phyloP scores from a whole-genome alignment of 2,329 filamentous ascomycete genomes.

The Lasiodiplodia sp. region DNA sequence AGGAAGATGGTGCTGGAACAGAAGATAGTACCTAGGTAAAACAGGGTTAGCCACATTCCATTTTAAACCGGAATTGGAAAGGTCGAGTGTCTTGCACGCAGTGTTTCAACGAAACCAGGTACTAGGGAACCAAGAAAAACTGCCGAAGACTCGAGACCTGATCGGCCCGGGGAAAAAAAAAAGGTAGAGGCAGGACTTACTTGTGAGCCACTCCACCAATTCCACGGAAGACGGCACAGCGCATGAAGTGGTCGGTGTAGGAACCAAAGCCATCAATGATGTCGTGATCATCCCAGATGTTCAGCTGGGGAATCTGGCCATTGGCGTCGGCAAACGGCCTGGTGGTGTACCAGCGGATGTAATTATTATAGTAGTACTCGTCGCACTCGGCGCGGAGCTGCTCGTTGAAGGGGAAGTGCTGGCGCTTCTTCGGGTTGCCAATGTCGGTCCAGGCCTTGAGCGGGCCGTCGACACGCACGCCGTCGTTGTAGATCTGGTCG shows the following conservation, averaged over 20 bases:
- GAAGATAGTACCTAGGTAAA: slow-evolving; percentile 63
- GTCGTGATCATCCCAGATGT: slow-evolving; percentile 72
- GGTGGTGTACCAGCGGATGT: slow-evolving; percentile 73
- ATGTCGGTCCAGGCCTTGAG: slow-evolving; percentile 71
- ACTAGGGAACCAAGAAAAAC: not conserved
- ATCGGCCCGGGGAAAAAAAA: not conserved
- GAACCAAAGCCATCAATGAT: slow-evolving; percentile 73
- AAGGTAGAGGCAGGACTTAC: slow-evolving; percentile 32
- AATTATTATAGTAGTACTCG: slow-evolving; percentile 68
- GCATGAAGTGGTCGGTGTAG: slow-evolving; percentile 73
- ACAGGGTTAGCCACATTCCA: not conserved
- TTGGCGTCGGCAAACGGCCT: slow-evolving; percentile 67
- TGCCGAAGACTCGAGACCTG: slow-evolving; percentile 1
- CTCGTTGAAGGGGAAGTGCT: slow-evolving; percentile 70
- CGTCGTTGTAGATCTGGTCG: slow-evolving; percentile 82
- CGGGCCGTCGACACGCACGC: slow-evolving; percentile 84
- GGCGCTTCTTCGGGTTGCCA: slow-evolving; percentile 65
- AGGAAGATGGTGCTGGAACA: slow-evolving; percentile 79
- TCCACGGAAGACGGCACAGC: slow-evolving; percentile 68
- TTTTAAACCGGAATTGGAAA: not conserved
- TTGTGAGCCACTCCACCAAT: slow-evolving; percentile 65
- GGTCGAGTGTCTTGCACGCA: not conserved
- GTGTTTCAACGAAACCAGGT: not conserved
- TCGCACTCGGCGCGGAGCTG: slow-evolving; percentile 66
- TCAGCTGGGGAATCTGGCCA: slow-evolving; percentile 68